Conservation (phyloP, 2,329 filamentous ascomycete genomes). For the Claviceps humidiphila region DNA sequence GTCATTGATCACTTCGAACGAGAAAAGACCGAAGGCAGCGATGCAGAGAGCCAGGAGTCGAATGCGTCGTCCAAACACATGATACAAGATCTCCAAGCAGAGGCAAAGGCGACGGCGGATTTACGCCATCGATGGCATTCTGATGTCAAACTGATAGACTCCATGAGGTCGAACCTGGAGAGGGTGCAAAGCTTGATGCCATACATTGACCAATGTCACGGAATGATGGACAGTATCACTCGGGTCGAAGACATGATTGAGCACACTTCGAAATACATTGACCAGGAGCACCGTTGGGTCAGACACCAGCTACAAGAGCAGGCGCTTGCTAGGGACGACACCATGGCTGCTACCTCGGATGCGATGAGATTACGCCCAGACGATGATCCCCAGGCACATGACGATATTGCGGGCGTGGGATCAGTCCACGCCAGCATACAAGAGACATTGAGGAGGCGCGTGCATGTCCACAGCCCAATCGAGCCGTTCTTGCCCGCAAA, state of each 20-base stretch:
- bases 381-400: background rate
- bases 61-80: constrained; percentile 8
- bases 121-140: constrained; percentile 15
- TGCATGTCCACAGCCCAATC: constrained; percentile 6
- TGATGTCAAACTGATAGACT: constrained; percentile 16
- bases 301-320: constrained; percentile 10
- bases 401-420: background rate
- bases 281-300: constrained; percentile 17
- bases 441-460: constrained; percentile 1
- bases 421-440: background rate
- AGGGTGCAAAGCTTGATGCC: constrained; percentile 13
- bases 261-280: constrained; percentile 17
- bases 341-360: background rate
- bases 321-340: background rate
- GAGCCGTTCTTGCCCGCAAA: constrained; percentile 11
- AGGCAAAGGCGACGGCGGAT: constrained; percentile 8
- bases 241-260: constrained; percentile 16
- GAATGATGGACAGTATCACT: constrained; percentile 14
- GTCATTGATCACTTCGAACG: constrained; percentile 9
- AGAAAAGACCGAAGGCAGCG: background rate
- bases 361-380: background rate
- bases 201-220: constrained; percentile 13
- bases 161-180: constrained; percentile 13
- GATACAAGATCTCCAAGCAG: constrained; percentile 11
- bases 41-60: background rate